phyloP scores from a whole-genome alignment of 129 eudicot genomes.

The Silybum marianum region DNA sequence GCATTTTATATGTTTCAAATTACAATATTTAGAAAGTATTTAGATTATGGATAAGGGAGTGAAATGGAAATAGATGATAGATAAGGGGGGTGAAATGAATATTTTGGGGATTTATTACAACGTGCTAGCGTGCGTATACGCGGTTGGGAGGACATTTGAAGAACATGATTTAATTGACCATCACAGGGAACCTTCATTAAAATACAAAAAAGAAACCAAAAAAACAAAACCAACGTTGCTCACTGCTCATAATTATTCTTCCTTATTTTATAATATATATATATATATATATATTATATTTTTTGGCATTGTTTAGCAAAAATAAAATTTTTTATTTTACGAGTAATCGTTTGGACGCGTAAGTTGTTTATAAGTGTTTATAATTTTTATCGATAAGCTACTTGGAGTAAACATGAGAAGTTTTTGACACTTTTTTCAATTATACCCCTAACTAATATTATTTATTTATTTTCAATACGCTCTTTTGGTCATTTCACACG shows the following conservation, averaged over 20 bases:
- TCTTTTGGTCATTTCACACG: no score
- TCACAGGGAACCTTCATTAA: conserved; percentile 30
- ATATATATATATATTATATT: no score
- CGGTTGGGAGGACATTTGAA: conserved; percentile 30
- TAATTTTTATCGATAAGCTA: no score
- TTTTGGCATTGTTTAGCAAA: no score
- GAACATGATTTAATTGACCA: conserved; percentile 19
- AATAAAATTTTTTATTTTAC: no score
- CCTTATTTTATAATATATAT: not conserved
- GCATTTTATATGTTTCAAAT: not conserved
- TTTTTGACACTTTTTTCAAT: no score
- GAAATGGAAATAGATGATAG: not conserved
- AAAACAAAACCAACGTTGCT: conserved; percentile 7
- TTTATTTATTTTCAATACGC: no score
- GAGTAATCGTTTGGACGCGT: no score
- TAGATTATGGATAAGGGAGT: not conserved
- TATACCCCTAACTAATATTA: no score
- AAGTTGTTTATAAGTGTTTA: no score
- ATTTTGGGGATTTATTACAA: not conserved
- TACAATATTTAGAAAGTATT: not conserved
- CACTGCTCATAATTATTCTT: not conserved
- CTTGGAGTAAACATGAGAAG: no score
- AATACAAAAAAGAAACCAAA: not conserved
- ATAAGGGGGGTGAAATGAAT: conserved; percentile 5
- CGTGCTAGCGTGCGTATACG: conserved; percentile 34